Percentiles rank a stretch among this genome's conserved stretches.
Conservation (phyloP, 495 filamentous ascomycete species). For the Hypoxylon fragiforme region DNA sequence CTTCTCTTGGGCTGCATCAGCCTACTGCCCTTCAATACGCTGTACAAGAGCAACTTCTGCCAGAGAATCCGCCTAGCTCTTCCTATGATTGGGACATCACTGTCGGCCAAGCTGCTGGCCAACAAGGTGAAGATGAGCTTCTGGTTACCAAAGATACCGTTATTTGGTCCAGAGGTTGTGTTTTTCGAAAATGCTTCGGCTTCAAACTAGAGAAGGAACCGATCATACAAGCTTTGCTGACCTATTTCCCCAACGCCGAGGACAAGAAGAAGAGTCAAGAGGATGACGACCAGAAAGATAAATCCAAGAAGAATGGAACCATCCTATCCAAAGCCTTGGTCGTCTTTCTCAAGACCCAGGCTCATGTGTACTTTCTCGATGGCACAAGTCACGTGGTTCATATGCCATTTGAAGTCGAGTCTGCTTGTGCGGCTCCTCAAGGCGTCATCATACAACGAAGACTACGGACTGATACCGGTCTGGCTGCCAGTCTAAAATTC, state of each 20-base stretch:
- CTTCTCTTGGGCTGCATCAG: constrained; percentile 84
- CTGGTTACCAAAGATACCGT: constrained; percentile 80
- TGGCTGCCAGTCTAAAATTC: constrained; percentile 51
- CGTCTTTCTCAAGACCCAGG: constrained; percentile 88
- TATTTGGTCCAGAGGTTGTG: constrained; percentile 85
- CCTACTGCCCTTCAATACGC: constrained; percentile 82
- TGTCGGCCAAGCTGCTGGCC: constrained; percentile 46
- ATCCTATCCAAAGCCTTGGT: constrained; percentile 72
- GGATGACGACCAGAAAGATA: constrained; percentile 7
- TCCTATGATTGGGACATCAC: constrained; percentile 74
- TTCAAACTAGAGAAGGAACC: constrained; percentile 85
- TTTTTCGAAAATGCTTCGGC: constrained; percentile 83
- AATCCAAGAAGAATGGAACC: constrained; percentile 7
- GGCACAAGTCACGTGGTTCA: constrained; percentile 88
- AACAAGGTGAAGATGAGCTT: constrained; percentile 75
- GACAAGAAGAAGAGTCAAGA: constrained; percentile 8
- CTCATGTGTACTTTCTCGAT: constrained; percentile 88
- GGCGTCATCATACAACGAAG: constrained; percentile 87
- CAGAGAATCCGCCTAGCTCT: constrained; percentile 64
- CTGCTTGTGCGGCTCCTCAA: constrained; percentile 75
- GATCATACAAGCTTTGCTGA: constrained; percentile 80
- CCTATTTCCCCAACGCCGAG: constrained; percentile 66
- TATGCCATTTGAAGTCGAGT: constrained; percentile 91
- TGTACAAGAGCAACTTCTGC: constrained; percentile 77
- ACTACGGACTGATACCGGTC: constrained; percentile 42